These are phyloP conservation scores for Lupinus albus DNA, from an alignment of 306 rosid genomes.

Conservation along the genomic window DNA sequence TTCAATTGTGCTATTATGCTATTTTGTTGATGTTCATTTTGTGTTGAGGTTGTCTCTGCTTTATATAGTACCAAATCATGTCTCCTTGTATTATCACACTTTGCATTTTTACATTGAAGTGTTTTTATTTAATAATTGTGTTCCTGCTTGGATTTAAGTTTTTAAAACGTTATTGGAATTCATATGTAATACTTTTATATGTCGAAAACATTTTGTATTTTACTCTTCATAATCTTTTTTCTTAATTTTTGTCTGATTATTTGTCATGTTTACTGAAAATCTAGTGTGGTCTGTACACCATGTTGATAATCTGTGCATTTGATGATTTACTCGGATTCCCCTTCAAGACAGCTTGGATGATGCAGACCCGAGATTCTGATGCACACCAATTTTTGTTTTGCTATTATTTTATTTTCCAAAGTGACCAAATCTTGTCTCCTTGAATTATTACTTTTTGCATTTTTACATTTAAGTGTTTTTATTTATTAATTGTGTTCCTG, in stretches of 20 bases:
- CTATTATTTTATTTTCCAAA: not conserved
- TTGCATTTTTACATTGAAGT: not conserved
- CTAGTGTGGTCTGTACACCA: not conserved
- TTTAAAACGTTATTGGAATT: not conserved
- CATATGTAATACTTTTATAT: no score
- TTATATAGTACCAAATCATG: not conserved
- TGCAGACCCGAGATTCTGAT: conserved; percentile 77
- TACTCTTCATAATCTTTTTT: no score
- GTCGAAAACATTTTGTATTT: no score
- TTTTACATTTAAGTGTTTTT: not conserved
- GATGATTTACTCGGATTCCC: conserved; percentile 78
- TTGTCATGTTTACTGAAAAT: not conserved
- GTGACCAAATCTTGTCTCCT: not conserved
- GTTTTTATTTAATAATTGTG: no score
- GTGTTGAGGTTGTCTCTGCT: no score
- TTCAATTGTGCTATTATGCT: no score
- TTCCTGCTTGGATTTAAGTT: not conserved
- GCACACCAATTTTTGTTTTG: conserved; percentile 9
- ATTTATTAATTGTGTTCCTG: no score
- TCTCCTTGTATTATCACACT: not conserved
- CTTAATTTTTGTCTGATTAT: no score
- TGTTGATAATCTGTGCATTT: conserved; percentile 31
- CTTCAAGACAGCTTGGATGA: conserved; percentile 64
- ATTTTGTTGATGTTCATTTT: no score
- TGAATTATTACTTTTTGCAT: not conserved